These are phyloP conservation scores for Globisporangium uncinulatum DNA, from an alignment of 352 stramenopile species.

Conservation along the genomic window DNA sequence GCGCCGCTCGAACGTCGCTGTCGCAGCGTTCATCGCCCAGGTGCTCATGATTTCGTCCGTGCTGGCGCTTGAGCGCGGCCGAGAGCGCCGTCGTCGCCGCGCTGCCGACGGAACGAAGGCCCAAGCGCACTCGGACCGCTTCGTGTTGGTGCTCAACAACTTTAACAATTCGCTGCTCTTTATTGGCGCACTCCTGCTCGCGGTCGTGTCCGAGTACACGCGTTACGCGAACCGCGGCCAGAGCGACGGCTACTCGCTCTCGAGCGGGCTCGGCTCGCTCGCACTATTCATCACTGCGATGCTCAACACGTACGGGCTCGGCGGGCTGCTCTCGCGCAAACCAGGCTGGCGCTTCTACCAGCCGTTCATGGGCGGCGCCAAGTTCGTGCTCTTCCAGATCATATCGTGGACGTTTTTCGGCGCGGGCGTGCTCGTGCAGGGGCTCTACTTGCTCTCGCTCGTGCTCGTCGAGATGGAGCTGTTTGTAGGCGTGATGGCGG, in stretches of 20 bases:
- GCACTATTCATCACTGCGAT: conserved; percentile 67
- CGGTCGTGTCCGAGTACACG: conserved; percentile 51
- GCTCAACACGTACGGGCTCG: conserved; percentile 81
- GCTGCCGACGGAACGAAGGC: not conserved
- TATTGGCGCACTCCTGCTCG: conserved; percentile 58
- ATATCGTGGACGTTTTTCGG: conserved; percentile 79
- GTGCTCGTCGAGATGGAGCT: conserved; percentile 74
- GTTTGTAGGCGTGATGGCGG: conserved; percentile 67
- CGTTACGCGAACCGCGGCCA: conserved; percentile 17
- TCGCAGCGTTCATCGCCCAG: conserved; percentile 64
- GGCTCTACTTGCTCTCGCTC: conserved; percentile 72
- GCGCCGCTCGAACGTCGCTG: conserved; percentile 45
- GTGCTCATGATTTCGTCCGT: conserved; percentile 78
- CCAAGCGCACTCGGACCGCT: conserved; percentile 31
- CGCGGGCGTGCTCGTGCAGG: conserved; percentile 58
- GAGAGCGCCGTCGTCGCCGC: conserved; percentile 20
- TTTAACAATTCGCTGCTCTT: conserved; percentile 84
- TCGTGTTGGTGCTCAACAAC: conserved; percentile 77
- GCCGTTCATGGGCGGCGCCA: conserved; percentile 67
- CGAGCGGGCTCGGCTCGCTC: conserved; percentile 52
- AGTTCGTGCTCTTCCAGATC: conserved; percentile 71
- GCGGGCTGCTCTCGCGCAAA: conserved; percentile 63
- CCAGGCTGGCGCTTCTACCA: conserved; percentile 83
- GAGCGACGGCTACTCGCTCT: conserved; percentile 42
- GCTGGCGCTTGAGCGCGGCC: conserved; percentile 48